Percentiles rank a stretch among this genome's conserved stretches.
Evolutionary conservation across 208 protist species (phyloP).

Genomic region (Phytomonas francai): DNA sequence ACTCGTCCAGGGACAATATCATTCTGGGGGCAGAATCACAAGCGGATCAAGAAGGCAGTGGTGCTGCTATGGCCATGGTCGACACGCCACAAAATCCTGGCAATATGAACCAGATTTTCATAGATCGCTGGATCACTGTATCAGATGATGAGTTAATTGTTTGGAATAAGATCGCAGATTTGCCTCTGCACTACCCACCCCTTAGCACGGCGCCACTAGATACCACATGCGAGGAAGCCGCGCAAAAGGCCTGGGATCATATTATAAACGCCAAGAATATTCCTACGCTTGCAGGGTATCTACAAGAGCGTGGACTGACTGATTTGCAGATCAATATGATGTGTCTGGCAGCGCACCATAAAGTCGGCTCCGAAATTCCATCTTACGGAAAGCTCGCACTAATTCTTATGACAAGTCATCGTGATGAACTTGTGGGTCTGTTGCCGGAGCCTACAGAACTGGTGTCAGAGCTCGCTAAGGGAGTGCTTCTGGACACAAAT

Average conservation of each 20-base stretch:
- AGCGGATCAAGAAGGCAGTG: neutral
- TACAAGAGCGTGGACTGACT: constrained; percentile 24
- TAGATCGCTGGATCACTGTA: constrained; percentile 47
- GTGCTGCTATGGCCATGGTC: neutral
- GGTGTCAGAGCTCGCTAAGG: constrained; percentile 25
- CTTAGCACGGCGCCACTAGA: constrained; percentile 26
- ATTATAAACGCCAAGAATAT: constrained; percentile 17
- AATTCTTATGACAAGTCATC: constrained; percentile 49
- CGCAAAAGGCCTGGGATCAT: constrained; percentile 14
- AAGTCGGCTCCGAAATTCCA: constrained; percentile 49
- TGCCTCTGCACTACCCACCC: constrained; percentile 47
- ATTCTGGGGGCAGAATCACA: constrained; percentile 7
- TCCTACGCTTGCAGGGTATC: constrained; percentile 37
- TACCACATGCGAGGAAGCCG: constrained; percentile 16
- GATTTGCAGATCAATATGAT: constrained; percentile 52
- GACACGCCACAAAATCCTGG: constrained; percentile 13
- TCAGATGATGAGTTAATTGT: constrained; percentile 47
- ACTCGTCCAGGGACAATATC: neutral
- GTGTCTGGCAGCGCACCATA: constrained; percentile 63
- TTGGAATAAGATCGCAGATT: constrained; percentile 47
- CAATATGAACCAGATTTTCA: constrained; percentile 43
- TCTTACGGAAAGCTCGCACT: constrained; percentile 70
- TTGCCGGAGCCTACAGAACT: constrained; percentile 23
- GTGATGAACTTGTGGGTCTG: constrained; percentile 20
- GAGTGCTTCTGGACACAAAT: constrained; percentile 32